Evolutionary conservation across 2,329 filamentous ascomycete species (phyloP), one percentile per base, ranked within the genome.

Genomic region (Moelleriella libera): DNA sequence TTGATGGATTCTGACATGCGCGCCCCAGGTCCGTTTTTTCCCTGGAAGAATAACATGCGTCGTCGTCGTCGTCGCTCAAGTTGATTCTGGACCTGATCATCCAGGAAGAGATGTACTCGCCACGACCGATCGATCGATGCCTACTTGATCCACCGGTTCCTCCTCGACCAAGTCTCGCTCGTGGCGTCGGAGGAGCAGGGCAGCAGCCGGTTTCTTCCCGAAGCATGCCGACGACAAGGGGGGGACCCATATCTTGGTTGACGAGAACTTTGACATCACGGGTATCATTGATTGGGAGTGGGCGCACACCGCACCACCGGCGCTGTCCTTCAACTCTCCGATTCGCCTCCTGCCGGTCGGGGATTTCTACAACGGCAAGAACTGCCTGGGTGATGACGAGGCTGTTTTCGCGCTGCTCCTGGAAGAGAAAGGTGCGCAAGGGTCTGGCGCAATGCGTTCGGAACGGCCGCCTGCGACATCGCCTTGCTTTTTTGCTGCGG

Each of bases 261-360:
- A 75, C 49, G 60, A 69, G 4, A 44, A 69, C 6, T 68, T 60
- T 49, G 68, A 70, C 48, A 64, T 75, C 34, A 71, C 65, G 5
- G 68, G 67, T 1, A 68, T 75, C 32, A 68, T 74, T 46, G 69
- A 74, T 51, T 74, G 63, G 63, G 58, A 63, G 43, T 63, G 56
- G 60, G 61, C 63, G n/a, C 51, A 62, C 31, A 62, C 60, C 5
- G 62, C 59, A 14, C 52, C 64, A 1, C 58, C 61, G 46, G 53
- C 55, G n/a, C 54, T 57, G 29, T 66, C 67, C 1, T 72, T 71
- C 47, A 67, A 66, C 54, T 70, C 67, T 11, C 66, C 66, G 0
- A 57, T 67, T 34, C 57, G 60, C 34, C 51, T 71, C 30, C 55
- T 69, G 43, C 63, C 60, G 1, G 64, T 70, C 44, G 59, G 48